Evolutionary conservation across 2,329 filamentous ascomycete genomes (phyloP).

Genomic region (Botrytis hyacinthi): DNA sequence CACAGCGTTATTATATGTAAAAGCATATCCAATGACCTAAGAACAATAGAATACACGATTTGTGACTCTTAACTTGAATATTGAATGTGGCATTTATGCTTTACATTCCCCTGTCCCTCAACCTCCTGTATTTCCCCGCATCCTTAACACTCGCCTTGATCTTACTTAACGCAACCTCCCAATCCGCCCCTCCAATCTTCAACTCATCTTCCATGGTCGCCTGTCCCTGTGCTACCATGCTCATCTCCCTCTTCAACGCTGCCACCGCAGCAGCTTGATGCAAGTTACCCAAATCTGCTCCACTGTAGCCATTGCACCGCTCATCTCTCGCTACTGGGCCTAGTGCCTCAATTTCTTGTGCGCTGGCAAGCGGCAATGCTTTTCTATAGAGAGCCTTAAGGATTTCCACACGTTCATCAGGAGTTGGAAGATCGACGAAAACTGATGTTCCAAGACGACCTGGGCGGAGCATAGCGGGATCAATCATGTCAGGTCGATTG

Average conservation of each 20-base stretch:
- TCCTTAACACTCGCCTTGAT: slow-evolving; percentile 41
- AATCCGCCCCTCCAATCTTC: slow-evolving; percentile 36
- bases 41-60: not conserved
- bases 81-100: not conserved
- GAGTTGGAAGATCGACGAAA: slow-evolving; percentile 81
- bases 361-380: slow-evolving; percentile 49
- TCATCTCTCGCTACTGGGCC: slow-evolving; percentile 63
- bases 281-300: slow-evolving; percentile 60
- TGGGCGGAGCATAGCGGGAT: slow-evolving; percentile 89
- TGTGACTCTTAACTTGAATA: not conserved
- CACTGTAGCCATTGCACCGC: slow-evolving; percentile 74
- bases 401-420: slow-evolving; percentile 81
- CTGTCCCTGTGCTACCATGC: slow-evolving; percentile 19
- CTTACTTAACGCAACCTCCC: slow-evolving; percentile 38
- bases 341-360: slow-evolving; percentile 54
- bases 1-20: not conserved
- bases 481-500: slow-evolving; percentile 94
- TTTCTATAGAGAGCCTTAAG: slow-evolving; percentile 64
- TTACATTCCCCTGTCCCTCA: slow-evolving; percentile 41
- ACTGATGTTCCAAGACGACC: slow-evolving; percentile 85
- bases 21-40: not conserved
- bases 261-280: slow-evolving; percentile 40
- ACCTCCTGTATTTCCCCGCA: slow-evolving; percentile 38
- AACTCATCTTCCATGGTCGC: slow-evolving; percentile 25
- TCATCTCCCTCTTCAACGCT: slow-evolving; percentile 38